Percentiles rank a stretch among this genome's conserved stretches.
These are phyloP conservation scores for Catenaria anguillulae DNA, from an alignment of 371 early-diverging fungal species.

Conservation along the genomic window DNA sequence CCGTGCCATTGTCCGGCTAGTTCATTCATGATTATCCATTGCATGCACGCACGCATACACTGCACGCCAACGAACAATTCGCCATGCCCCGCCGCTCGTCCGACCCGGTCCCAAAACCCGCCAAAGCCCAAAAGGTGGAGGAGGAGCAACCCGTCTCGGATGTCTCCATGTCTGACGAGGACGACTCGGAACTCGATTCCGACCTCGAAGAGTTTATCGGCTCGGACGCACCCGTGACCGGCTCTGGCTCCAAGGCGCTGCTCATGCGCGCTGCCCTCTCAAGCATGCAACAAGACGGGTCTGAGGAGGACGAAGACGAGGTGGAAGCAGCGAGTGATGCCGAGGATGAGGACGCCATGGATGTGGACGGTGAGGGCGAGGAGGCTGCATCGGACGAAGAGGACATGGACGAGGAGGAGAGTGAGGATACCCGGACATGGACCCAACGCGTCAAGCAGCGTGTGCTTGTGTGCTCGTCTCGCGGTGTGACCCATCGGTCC, in stretches of 20 bases:
- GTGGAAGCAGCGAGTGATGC: neutral
- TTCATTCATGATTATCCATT: too few relatives aligned
- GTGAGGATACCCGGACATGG: constrained; percentile 21
- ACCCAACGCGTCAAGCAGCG: constrained; percentile 55
- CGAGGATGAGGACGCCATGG: constrained; percentile 1
- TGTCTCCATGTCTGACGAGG: too few relatives aligned
- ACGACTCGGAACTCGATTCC: too few relatives aligned
- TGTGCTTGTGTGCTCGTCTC: constrained; percentile 70
- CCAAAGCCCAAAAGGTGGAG: too few relatives aligned
- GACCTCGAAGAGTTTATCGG: too few relatives aligned
- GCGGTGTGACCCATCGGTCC: constrained; percentile 77
- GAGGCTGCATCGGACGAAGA: constrained; percentile 15
- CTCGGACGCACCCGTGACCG: neutral
- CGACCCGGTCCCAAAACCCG: too few relatives aligned
- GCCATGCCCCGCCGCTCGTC: too few relatives aligned
- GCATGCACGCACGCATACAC: too few relatives aligned
- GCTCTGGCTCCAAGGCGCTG: constrained; percentile 11
- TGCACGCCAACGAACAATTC: too few relatives aligned
- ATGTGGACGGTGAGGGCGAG: constrained; percentile 8
- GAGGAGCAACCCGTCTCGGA: too few relatives aligned
- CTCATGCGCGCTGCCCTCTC: constrained; percentile 8
- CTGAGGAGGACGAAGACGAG: neutral
- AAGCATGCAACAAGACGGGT: neutral
- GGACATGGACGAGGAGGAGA: constrained; percentile 17
- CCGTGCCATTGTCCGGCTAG: too few relatives aligned